A percentile compares a stretch with the other conserved stretches of the same genome.
Evolutionary conservation across 176 grass and related monocot genomes (phyloP).

Genomic region (Phoenix dactylifera): DNA sequence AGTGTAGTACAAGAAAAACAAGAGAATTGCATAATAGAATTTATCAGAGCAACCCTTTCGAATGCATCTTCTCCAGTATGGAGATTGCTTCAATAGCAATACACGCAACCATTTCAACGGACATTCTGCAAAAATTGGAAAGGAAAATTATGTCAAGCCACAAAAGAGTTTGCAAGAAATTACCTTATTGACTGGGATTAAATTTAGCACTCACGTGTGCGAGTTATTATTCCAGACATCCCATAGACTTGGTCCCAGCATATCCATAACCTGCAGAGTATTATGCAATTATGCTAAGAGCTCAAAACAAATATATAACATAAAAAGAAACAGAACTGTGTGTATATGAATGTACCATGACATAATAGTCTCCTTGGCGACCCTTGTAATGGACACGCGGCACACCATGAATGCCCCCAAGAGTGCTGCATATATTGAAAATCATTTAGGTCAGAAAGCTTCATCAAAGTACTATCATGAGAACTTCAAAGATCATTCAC

Average conservation of each 20-base stretch:
- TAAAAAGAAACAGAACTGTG: conserved; percentile 10
- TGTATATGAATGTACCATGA: conserved; percentile 54
- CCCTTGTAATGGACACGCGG: conserved; percentile 95
- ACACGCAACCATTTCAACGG: conserved; percentile 94
- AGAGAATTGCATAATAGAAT: conserved; percentile 12
- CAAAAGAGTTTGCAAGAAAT: no score
- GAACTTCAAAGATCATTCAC: conserved; percentile 7
- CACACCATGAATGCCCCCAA: conserved; percentile 84
- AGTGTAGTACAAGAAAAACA: background rate
- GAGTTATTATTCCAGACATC: conserved; percentile 93
- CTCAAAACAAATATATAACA: conserved; percentile 5
- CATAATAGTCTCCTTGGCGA: conserved; percentile 89
- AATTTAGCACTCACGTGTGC: conserved; percentile 48
- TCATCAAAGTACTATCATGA: background rate
- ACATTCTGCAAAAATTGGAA: conserved; percentile 55
- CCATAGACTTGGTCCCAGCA: conserved; percentile 90
- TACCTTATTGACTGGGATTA: background rate
- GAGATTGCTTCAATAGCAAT: conserved; percentile 98
- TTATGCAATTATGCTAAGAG: conserved; percentile 17
- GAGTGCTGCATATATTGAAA: conserved; percentile 26
- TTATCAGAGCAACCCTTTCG: conserved; percentile 60
- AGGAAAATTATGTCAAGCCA: background rate
- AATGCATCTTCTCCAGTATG: conserved; percentile 97
- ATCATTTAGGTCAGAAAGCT: background rate
- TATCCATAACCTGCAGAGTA: conserved; percentile 92